A percentile compares a stretch with the other conserved stretches of the same genome.
Evolutionary conservation across 2,329 filamentous ascomycete genomes (phyloP).

Genomic region (Emericellopsis cladophorae): DNA sequence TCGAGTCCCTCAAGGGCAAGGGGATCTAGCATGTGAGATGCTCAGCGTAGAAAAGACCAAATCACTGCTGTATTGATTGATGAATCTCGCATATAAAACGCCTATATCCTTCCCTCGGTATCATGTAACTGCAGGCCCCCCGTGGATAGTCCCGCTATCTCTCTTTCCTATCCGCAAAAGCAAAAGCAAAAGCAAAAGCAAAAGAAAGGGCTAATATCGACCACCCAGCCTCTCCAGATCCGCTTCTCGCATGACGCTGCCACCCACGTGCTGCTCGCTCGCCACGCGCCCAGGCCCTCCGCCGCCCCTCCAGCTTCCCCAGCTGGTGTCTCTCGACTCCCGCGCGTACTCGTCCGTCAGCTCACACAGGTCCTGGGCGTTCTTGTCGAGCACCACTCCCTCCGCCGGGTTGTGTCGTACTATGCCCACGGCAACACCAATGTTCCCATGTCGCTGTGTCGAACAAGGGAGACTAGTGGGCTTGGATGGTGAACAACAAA

Average conservation of each 20-base stretch:
- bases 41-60: background rate
- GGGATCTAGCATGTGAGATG: background rate
- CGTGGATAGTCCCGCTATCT: background rate
- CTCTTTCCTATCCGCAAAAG: background rate
- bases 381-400: slow-evolving; percentile 7
- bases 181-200: too few relatives aligned
- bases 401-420: slow-evolving; percentile 5
- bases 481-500: too few relatives aligned
- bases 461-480: background rate
- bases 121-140: background rate
- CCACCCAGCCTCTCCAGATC: slow-evolving; percentile 15
- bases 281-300: slow-evolving; percentile 3
- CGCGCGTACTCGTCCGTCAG: slow-evolving; percentile 16
- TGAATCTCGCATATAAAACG: too few relatives aligned
- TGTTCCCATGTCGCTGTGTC: slow-evolving; percentile 3
- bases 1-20: slow-evolving; percentile 43
- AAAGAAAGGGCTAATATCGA: slow-evolving; percentile 9
- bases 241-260: slow-evolving; percentile 8
- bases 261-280: slow-evolving; percentile 2
- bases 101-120: too few relatives aligned
- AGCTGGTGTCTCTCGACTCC: slow-evolving; percentile 15
- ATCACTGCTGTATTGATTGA: background rate
- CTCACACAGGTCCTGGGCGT: slow-evolving; percentile 15
- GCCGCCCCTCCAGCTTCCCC: slow-evolving; percentile 17
- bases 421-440: slow-evolving; percentile 6